Base-by-base conservation (phyloP, 352 stramenopile species). In the Phytophthora niederhauseri region DNA sequence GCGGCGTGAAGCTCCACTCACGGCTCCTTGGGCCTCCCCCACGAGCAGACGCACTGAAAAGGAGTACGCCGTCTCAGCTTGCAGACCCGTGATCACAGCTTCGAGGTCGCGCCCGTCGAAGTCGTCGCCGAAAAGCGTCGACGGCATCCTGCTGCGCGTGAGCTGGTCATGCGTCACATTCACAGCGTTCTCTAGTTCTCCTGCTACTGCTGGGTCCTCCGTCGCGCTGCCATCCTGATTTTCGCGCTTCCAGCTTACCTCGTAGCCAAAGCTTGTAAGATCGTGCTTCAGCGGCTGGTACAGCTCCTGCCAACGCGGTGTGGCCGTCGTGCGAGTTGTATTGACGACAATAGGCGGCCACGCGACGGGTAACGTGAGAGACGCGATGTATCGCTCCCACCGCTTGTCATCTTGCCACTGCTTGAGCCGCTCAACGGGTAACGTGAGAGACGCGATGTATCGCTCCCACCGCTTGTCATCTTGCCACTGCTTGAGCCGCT, bases 101-200 rank as follows among this genome's bases (percentile, higher is more conserved):
- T 93, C 75, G 43, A 95, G 90, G 48, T 91, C 82, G 43, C 81
- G 82, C n/a, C 87, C 85, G 61, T 94, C 85, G 55, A 94, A 93
- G 34, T 89, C 85, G 28, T 92, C 82, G 1, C 84, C 85, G 61
- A 95, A 95, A 4, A 90, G 74, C 8, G 75, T 68, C 2, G 84
- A 92, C 5, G 85, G 82, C 62, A 91, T 76, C 9, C 51, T 75
- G 30, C 85, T 94, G 20, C 87, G 87, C 46, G 69, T 68, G 15
- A 95, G 61, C 31, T 84, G 66, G 7, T 73, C 52, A 22, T 82
- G 57, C 2, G 84, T 87, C 51, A 93, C 73, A 71, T 91, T 92
- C 38, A 91, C 61, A 22, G 76, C 57, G 20, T 17, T 62, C 50
- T 57, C 64, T 26, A 28, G 45, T 22, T 67, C 52, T 34, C 26